Percentiles rank a stretch among this genome's conserved stretches.
phyloP scores from a whole-genome alignment of 768 basidiomycete species.

The Dacryopinax primogenitus region DNA sequence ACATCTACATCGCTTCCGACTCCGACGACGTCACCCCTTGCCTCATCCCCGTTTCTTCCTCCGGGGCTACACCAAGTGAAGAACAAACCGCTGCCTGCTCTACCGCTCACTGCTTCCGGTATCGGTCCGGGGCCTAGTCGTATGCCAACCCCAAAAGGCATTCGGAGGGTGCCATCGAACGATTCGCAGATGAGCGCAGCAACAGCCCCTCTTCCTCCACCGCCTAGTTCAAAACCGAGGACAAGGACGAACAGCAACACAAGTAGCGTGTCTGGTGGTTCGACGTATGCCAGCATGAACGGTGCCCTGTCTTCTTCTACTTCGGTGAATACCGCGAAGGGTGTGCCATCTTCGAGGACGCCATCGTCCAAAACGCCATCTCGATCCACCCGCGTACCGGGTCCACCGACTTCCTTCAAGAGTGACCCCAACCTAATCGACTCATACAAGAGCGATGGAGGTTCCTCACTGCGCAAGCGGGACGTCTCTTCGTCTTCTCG shows the following conservation, averaged over 20 bases:
- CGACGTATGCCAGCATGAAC: neutral
- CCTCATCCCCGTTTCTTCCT: neutral
- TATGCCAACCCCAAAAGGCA: neutral
- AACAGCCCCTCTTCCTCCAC: neutral
- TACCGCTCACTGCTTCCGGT: neutral
- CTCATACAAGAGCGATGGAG: neutral
- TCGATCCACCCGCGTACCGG: neutral
- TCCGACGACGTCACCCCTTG: neutral
- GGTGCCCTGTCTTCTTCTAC: neutral
- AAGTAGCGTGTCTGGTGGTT: neutral
- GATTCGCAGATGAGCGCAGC: conserved; percentile 2
- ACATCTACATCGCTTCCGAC: neutral
- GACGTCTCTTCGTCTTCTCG: neutral
- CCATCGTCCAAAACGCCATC: neutral
- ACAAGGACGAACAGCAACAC: neutral
- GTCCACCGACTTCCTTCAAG: neutral
- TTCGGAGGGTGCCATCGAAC: neutral
- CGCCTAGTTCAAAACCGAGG: neutral
- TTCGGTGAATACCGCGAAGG: neutral
- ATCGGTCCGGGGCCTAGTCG: neutral
- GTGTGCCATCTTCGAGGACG: neutral
- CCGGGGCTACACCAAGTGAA: neutral
- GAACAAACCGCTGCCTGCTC: neutral
- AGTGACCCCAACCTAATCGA: neutral
- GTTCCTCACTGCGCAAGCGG: neutral